phyloP scores from a whole-genome alignment of 1,284 basidiomycete species.

The Pseudozyma sp. region DNA sequence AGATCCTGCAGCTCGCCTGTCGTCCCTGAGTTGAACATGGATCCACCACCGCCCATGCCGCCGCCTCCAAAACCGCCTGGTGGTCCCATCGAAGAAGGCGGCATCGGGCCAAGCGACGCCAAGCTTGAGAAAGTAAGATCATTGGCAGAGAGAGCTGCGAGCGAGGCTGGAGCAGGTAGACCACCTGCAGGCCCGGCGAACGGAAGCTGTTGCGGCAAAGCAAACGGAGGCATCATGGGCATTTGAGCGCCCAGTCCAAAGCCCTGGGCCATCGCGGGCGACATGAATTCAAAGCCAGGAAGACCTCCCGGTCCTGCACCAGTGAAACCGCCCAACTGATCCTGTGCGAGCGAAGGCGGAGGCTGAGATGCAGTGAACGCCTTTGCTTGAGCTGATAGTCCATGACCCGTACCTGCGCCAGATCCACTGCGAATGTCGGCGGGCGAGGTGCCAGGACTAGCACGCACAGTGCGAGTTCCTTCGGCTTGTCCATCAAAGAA shows the following conservation, averaged over 20 bases:
- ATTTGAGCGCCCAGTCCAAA: conserved; percentile 11
- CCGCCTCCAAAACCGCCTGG: conserved; percentile 5
- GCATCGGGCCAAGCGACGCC: conserved; percentile 52
- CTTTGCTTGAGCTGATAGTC: conserved; percentile 41
- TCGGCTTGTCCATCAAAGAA: conserved; percentile 33
- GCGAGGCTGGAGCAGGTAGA: conserved; percentile 2
- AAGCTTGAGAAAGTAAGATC: conserved; percentile 49
- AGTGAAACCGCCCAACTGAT: conserved; percentile 9
- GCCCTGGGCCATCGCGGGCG: conserved; percentile 4
- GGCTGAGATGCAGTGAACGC: conserved; percentile 32
- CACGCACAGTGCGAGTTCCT: conserved; percentile 44
- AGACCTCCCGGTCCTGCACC: conserved; percentile 5
- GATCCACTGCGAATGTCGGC: conserved; percentile 12
- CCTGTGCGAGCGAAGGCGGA: conserved; percentile 6
- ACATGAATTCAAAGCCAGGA: conserved; percentile 10
- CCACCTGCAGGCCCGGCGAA: conserved; percentile 6
- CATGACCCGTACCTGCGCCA: conserved; percentile 5
- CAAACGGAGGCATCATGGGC: conserved; percentile 17
- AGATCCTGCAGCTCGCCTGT: conserved; percentile 73
- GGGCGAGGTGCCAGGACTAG: conserved; percentile 46
- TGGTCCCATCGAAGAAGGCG: conserved; percentile 42
- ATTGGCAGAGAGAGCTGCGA: conserved; percentile 12
- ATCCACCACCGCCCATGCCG: conserved; percentile 15
- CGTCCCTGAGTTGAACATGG: conserved; percentile 17
- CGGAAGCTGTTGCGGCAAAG: conserved; percentile 14